phyloP scores from a whole-genome alignment of 2,329 filamentous ascomycete genomes.

The Cladosporium sp. region DNA sequence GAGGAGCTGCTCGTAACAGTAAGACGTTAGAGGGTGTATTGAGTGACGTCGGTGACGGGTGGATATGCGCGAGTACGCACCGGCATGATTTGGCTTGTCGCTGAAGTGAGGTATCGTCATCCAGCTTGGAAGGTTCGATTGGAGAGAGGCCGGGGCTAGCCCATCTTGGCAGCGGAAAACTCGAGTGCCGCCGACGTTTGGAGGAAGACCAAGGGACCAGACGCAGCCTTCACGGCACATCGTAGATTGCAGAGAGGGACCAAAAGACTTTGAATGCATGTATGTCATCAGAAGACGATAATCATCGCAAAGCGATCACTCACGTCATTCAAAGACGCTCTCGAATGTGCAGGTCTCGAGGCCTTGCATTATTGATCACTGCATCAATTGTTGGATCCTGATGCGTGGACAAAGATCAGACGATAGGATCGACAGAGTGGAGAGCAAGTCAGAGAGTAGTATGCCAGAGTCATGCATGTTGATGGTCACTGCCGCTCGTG shows the following conservation, averaged over 20 bases:
- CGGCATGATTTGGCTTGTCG: slow-evolving; percentile 9
- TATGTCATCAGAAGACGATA: too few species aligned
- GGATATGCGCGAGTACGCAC: slow-evolving; percentile 7
- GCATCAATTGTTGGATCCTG: too few species aligned
- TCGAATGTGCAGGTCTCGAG: too few species aligned
- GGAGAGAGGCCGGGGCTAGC: not conserved
- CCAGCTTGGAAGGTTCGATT: not conserved
- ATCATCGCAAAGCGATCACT: too few species aligned
- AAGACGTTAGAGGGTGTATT: not conserved
- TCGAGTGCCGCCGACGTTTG: not conserved
- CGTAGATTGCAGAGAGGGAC: not conserved
- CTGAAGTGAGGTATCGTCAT: slow-evolving; percentile 13
- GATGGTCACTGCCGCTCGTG: too few species aligned
- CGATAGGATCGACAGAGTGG: too few species aligned
- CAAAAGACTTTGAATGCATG: too few species aligned
- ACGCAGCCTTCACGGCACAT: not conserved
- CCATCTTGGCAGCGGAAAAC: not conserved
- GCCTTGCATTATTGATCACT: too few species aligned
- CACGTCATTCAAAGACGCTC: too few species aligned
- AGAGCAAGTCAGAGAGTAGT: too few species aligned
- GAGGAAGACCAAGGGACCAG: not conserved
- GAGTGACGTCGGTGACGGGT: not conserved
- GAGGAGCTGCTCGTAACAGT: slow-evolving; percentile 47
- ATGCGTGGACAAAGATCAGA: too few species aligned
- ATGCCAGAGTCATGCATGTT: too few species aligned